These are phyloP conservation scores for Aspergillus vadensis DNA, from an alignment of 2,329 filamentous ascomycete genomes.

Conservation along the genomic window DNA sequence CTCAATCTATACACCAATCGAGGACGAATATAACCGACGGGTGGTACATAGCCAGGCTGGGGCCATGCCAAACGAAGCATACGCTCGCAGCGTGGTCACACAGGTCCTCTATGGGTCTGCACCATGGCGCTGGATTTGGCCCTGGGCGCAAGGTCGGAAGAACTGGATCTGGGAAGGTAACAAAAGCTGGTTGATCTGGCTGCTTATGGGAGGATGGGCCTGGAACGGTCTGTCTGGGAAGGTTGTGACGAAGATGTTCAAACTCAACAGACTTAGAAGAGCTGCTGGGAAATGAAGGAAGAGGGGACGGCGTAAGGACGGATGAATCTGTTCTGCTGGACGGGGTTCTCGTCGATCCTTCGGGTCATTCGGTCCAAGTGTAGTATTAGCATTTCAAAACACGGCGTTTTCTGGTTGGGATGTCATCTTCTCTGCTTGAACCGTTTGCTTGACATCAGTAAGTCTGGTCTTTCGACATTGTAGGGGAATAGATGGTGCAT, in stretches of 20 bases:
- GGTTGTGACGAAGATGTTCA: conserved; percentile 55
- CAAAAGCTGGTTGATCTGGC: conserved; percentile 55
- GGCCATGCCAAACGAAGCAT: conserved; percentile 55
- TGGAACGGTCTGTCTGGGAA: conserved; percentile 42
- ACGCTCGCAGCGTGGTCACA: conserved; percentile 57
- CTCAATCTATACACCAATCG: conserved; percentile 56
- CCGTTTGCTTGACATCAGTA: background rate
- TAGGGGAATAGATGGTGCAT: too few relatives aligned
- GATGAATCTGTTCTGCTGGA: background rate
- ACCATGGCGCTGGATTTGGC: conserved; percentile 55
- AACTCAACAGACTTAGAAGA: conserved; percentile 50
- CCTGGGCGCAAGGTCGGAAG: conserved; percentile 40
- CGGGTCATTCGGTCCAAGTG: background rate
- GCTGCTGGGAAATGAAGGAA: conserved; percentile 14
- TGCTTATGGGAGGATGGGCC: conserved; percentile 52
- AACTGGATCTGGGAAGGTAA: conserved; percentile 54
- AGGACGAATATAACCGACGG: conserved; percentile 54
- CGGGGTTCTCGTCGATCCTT: background rate
- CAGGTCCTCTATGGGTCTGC: conserved; percentile 53
- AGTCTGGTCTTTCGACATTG: background rate
- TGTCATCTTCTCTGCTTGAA: background rate
- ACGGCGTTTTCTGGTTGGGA: background rate
- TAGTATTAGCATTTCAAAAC: too few relatives aligned
- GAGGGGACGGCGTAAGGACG: background rate
- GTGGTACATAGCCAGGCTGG: conserved; percentile 57